Percentiles rank a stretch among this genome's conserved stretches.
phyloP scores from a whole-genome alignment of 1,284 basidiomycete genomes.

The Ustilago loliicola region DNA sequence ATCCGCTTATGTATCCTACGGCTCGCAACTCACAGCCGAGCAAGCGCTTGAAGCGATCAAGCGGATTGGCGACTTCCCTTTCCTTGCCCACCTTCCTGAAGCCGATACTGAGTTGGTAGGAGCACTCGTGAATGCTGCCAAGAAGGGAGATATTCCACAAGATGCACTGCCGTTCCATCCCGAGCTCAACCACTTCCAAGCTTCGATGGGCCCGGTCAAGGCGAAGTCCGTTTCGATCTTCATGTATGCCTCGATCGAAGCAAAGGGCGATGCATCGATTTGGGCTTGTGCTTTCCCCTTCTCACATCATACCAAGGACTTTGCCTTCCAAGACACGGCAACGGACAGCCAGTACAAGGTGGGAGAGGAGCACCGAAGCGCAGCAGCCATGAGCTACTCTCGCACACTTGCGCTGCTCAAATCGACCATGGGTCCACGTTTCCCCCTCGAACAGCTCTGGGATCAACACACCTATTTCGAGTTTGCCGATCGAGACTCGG shows the following conservation, averaged over 20 bases:
- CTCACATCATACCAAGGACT: slow-evolving; percentile 38
- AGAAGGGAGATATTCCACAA: slow-evolving; percentile 20
- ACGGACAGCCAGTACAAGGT: neutral
- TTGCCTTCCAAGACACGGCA: neutral
- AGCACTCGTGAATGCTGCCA: slow-evolving; percentile 25
- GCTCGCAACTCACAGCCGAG: slow-evolving; percentile 10
- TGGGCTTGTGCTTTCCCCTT: slow-evolving; percentile 47
- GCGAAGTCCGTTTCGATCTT: slow-evolving; percentile 22
- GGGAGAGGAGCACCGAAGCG: slow-evolving; percentile 21
- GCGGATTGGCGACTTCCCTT: slow-evolving; percentile 4
- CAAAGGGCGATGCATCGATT: slow-evolving; percentile 13
- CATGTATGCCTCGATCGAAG: slow-evolving; percentile 21
- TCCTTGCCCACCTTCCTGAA: slow-evolving; percentile 26
- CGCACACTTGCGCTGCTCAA: slow-evolving; percentile 34
- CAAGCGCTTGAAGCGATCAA: slow-evolving; percentile 15
- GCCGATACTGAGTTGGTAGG: slow-evolving; percentile 2
- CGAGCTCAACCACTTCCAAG: slow-evolving; percentile 25
- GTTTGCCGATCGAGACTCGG: slow-evolving; percentile 33
- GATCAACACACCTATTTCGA: slow-evolving; percentile 47
- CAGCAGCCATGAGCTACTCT: slow-evolving; percentile 34
- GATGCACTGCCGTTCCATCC: slow-evolving; percentile 36
- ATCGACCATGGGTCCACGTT: slow-evolving; percentile 36
- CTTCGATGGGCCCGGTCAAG: slow-evolving; percentile 26
- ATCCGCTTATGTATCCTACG: slow-evolving; percentile 22
- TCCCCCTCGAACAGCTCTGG: slow-evolving; percentile 45